Evolutionary conservation across 1,139 yeast genomes (phyloP).

Genomic region (Saccharomyces hybrid): DNA sequence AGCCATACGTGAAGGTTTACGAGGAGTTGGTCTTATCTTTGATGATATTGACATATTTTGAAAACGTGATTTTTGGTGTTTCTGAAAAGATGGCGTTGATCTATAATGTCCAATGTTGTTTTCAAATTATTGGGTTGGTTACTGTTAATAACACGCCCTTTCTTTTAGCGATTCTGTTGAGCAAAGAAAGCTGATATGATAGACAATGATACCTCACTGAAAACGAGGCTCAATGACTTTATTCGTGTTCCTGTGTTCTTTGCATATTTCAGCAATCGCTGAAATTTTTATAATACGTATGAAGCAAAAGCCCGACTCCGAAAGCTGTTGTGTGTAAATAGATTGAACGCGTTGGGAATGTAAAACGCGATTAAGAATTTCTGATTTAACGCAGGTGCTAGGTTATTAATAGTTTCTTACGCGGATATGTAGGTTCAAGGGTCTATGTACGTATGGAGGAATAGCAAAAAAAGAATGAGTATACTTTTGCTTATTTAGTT

Average conservation of each 20-base stretch:
- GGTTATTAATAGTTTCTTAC: background rate
- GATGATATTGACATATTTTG: background rate
- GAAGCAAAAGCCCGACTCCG: background rate
- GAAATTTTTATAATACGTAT: background rate
- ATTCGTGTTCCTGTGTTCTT: background rate
- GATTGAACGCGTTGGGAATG: background rate
- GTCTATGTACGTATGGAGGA: background rate
- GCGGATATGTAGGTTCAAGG: background rate
- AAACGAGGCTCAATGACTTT: background rate
- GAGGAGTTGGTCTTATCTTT: background rate
- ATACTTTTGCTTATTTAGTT: background rate
- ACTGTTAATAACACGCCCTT: background rate
- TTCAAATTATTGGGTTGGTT: background rate
- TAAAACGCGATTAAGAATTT: background rate
- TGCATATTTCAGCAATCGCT: constrained; percentile 1
- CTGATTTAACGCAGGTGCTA: background rate
- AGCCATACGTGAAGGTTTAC: background rate
- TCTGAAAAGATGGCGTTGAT: background rate
- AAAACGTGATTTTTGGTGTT: background rate
- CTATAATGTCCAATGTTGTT: background rate
- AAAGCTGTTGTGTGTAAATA: background rate
- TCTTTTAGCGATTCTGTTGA: background rate
- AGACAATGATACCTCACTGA: background rate
- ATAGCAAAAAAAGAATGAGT: background rate
- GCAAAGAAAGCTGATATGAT: background rate